phyloP scores from a whole-genome alignment of 352 stramenopile genomes.

The Globisporangium acanthophoron region DNA sequence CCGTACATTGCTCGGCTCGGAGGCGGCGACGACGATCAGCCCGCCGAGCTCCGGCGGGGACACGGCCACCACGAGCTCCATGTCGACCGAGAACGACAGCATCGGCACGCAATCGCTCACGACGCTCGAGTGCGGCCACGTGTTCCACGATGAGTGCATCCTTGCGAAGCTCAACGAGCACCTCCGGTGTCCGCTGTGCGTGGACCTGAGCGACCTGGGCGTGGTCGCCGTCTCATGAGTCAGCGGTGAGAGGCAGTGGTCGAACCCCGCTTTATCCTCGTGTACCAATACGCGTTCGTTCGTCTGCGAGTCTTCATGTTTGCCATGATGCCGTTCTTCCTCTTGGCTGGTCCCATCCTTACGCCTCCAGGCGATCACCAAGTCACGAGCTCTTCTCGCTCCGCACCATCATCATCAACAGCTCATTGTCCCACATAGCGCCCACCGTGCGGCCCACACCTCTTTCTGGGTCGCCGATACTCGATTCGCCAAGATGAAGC shows the following conservation, averaged over 20 bases:
- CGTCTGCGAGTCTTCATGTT: too few relatives aligned
- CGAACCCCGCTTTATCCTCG: too few relatives aligned
- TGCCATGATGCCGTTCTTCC: too few relatives aligned
- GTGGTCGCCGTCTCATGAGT: not conserved
- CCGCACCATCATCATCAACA: not conserved
- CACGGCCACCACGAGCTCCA: slow-evolving; percentile 13
- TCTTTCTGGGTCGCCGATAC: not conserved
- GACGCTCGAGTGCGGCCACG: slow-evolving; percentile 73
- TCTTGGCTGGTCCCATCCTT: not conserved
- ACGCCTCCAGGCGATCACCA: too few relatives aligned
- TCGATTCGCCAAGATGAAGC: slow-evolving; percentile 31
- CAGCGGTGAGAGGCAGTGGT: too few relatives aligned
- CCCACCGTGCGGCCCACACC: not conserved
- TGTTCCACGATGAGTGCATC: slow-evolving; percentile 87
- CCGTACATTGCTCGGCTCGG: slow-evolving; percentile 24
- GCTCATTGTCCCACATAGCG: not conserved
- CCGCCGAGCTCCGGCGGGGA: slow-evolving; percentile 18
- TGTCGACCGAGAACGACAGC: slow-evolving; percentile 21
- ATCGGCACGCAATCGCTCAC: slow-evolving; percentile 45
- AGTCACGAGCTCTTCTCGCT: too few relatives aligned
- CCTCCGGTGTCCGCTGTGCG: slow-evolving; percentile 60
- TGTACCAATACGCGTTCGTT: too few relatives aligned
- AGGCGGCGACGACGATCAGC: slow-evolving; percentile 30
- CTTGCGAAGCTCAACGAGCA: slow-evolving; percentile 74
- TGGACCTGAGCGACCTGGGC: not conserved